Evolutionary conservation across 2,329 filamentous ascomycete genomes (phyloP), one percentile per base, ranked within the genome.

Genomic region (Botrytis pseudocinerea): DNA sequence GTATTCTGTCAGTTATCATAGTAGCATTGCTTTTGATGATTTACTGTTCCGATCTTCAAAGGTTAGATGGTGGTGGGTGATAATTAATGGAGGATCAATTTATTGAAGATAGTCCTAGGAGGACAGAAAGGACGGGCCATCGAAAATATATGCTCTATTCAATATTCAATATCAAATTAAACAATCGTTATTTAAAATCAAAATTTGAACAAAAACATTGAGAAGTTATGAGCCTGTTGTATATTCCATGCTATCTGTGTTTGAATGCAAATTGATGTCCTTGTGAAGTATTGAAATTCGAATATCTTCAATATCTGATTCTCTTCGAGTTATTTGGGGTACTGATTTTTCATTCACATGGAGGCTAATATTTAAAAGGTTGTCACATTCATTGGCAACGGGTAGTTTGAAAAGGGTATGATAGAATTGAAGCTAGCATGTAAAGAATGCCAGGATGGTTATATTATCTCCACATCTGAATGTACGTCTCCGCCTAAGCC

Each of bases 401-500:
- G 65, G 12, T 42, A 25, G 28, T 42, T 10, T 69, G 35, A 70
- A 63, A 7, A 42, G 42, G 44, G 62, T 72, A 59, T 72, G 35
- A 51, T 46, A 60, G 62, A 68, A 69, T 68, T 68, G 51, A 66
- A 72, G 46, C 62, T 72, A 69, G 70, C 70, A 68, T 40, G 38
- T 57, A 72, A 60, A 28, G 18, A 51, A 42, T 46, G 70, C 70
- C 42, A 72, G 51, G 54, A 48, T 28, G 40, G 70, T 51, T 69
- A 68, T 61, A 69, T 68, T 61, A 72, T 68, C 42, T 69, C 48
- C 63, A 32, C 20, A 38, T 25, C 51, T 38, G 22, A 40, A 72
- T 46, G 62, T 68, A 70, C 32, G 28, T 44, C 62, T 72, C 70
- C 70, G 38, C 38, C 62, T 32, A 38, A 59, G 12, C 60, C 68